These are phyloP conservation scores for Osmozyma mogii DNA, from an alignment of 805 yeast genomes.

Conservation along the genomic window DNA sequence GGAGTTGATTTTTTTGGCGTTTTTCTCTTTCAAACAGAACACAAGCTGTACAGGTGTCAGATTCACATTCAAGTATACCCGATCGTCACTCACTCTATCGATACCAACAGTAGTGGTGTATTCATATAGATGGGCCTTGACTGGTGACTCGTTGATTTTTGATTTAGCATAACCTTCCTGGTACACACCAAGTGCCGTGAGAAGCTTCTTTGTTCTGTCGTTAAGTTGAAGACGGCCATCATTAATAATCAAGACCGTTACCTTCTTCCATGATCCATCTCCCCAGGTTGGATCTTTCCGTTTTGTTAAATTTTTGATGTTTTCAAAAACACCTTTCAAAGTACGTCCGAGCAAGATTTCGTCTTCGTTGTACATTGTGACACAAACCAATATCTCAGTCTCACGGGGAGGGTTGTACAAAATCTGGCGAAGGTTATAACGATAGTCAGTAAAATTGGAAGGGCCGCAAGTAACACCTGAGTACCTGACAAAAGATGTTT, in stretches of 20 bases:
- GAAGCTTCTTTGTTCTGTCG: conserved; percentile 67
- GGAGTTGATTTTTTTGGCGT: conserved; percentile 84
- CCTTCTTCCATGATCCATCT: conserved; percentile 89
- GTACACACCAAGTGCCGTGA: conserved; percentile 82
- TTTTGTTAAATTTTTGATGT: conserved; percentile 65
- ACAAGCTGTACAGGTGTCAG: conserved; percentile 77
- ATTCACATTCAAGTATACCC: conserved; percentile 61
- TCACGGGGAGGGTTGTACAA: conserved; percentile 70
- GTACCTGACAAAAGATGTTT: conserved; percentile 69
- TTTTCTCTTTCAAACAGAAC: conserved; percentile 84
- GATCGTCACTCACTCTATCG: conserved; percentile 48
- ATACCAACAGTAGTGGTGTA: conserved; percentile 90
- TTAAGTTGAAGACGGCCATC: conserved; percentile 87
- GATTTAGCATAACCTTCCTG: conserved; percentile 96
- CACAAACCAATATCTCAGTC: conserved; percentile 78
- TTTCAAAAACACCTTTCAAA: conserved; percentile 79
- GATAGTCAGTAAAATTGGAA: conserved; percentile 46
- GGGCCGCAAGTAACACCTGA: conserved; percentile 95
- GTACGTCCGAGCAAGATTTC: conserved; percentile 79
- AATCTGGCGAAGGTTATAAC: conserved; percentile 77
- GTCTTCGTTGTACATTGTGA: conserved; percentile 87
- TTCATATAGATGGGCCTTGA: conserved; percentile 84
- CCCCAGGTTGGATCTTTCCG: conserved; percentile 78
- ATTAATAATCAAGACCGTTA: conserved; percentile 81
- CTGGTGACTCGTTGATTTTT: conserved; percentile 74